Conservation (phyloP, 108 stramenopile genomes). For the Aureococcus anophagefferens region DNA sequence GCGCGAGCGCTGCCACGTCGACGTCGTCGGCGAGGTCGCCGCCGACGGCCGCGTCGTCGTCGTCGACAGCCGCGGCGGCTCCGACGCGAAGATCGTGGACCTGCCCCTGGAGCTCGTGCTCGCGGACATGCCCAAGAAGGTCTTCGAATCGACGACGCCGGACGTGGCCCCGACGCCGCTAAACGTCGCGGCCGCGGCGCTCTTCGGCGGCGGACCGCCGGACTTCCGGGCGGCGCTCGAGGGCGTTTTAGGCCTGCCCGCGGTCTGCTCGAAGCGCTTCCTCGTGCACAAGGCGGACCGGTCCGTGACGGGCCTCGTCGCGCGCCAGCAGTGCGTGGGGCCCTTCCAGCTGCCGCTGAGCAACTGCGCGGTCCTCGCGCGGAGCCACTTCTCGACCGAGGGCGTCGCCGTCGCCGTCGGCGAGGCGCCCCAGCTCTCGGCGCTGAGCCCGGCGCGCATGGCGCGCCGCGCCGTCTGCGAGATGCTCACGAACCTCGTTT, state of each 20-base stretch:
- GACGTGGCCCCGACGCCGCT: slow-evolving; percentile 40
- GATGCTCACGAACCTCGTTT: slow-evolving; percentile 95
- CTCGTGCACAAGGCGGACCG: slow-evolving; percentile 98
- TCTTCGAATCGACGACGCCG: slow-evolving; percentile 68
- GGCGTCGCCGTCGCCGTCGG: slow-evolving; percentile 94
- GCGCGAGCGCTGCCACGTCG: slow-evolving; percentile 86
- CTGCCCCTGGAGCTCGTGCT: slow-evolving; percentile 88
- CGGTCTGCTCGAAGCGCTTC: slow-evolving; percentile 97
- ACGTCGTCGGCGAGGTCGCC: slow-evolving; percentile 78
- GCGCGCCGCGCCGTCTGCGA: slow-evolving; percentile 94
- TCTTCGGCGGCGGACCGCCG: too few species aligned
- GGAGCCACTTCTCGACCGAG: slow-evolving; percentile 79
- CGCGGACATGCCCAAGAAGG: slow-evolving; percentile 97
- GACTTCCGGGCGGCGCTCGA: slow-evolving; percentile 38
- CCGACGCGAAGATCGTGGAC: slow-evolving; percentile 61
- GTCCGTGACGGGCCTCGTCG: slow-evolving; percentile 93
- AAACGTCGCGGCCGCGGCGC: slow-evolving; percentile 36
- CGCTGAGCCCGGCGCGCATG: slow-evolving; percentile 83
- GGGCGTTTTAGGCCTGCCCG: slow-evolving; percentile 81
- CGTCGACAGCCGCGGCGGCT: slow-evolving; percentile 68
- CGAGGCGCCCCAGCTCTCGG: slow-evolving; percentile 94
- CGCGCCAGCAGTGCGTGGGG: slow-evolving; percentile 99
- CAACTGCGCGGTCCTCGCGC: slow-evolving; percentile 87
- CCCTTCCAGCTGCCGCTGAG: slow-evolving; percentile 92
- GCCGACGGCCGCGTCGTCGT: slow-evolving; percentile 86